Percentiles rank a stretch among this genome's conserved stretches.
Evolutionary conservation across 1,139 yeast genomes (phyloP).

Genomic region (Debaryomycetaceae sp.): DNA sequence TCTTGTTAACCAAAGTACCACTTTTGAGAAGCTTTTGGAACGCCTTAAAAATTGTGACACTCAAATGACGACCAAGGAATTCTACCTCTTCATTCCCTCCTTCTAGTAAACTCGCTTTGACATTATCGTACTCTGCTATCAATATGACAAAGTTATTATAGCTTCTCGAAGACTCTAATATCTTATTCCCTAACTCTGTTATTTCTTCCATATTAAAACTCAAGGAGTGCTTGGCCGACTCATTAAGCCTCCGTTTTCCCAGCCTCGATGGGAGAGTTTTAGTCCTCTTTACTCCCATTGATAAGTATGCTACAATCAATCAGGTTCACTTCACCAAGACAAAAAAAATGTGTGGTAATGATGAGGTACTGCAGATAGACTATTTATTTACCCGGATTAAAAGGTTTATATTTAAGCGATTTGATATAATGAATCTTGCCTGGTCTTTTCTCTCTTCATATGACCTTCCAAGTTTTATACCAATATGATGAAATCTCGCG

Average conservation of each 20-base stretch:
- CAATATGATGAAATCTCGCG: conserved; percentile 62
- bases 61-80: conserved; percentile 42
- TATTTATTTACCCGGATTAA: neutral
- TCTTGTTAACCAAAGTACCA: conserved; percentile 40
- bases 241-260: neutral
- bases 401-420: too few relatives aligned
- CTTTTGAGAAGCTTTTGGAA: conserved; percentile 55
- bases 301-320: neutral
- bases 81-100: conserved; percentile 26
- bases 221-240: neutral
- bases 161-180: conserved; percentile 28
- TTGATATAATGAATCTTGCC: neutral
- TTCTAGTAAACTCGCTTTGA: conserved; percentile 17
- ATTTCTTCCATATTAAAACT: conserved; percentile 27
- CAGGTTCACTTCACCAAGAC: neutral
- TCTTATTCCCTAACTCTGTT: conserved; percentile 26
- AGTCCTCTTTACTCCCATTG: conserved; percentile 9
- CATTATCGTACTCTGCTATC: conserved; percentile 31
- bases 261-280: neutral
- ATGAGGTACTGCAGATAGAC: neutral
- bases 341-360: neutral
- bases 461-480: conserved; percentile 60
- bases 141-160: conserved; percentile 53
- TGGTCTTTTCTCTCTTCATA: conserved; percentile 13
- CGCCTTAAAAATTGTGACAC: conserved; percentile 50